Percentiles rank a stretch among this genome's conserved stretches.
These are phyloP conservation scores for Ophiobolus disseminans DNA, from an alignment of 2,329 filamentous ascomycete species.

Conservation along the genomic window DNA sequence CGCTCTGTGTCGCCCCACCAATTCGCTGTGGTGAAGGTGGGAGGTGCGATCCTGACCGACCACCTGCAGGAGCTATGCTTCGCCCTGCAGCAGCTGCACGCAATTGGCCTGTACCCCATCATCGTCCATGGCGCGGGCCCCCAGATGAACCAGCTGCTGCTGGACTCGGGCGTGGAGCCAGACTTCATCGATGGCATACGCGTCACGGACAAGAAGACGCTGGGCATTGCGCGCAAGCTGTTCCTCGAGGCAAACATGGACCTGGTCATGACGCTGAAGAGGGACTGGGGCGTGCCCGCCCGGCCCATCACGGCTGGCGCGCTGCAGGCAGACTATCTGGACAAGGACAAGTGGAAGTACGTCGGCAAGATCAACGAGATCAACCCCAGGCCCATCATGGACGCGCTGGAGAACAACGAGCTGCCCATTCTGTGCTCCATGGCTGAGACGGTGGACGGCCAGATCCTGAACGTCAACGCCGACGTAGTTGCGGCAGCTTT, in stretches of 20 bases:
- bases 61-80: constrained; percentile 90
- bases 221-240: constrained; percentile 87
- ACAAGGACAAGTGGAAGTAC: constrained; percentile 94
- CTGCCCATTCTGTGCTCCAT: constrained; percentile 95
- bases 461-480: constrained; percentile 95
- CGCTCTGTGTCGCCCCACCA: constrained; percentile 95
- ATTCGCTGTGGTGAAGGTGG: constrained; percentile 98
- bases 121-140: constrained; percentile 95
- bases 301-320: constrained; percentile 89
- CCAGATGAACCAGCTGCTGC: constrained; percentile 89
- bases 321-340: constrained; percentile 90
- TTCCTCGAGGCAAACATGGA: constrained; percentile 97
- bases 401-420: constrained; percentile 84
- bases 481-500: constrained; percentile 95
- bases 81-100: constrained; percentile 88
- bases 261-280: constrained; percentile 84
- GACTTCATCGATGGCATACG: constrained; percentile 96
- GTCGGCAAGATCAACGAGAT: constrained; percentile 96
- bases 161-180: constrained; percentile 90
- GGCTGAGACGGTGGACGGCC: constrained; percentile 90
- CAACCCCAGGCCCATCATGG: constrained; percentile 88
- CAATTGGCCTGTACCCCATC: constrained; percentile 92
- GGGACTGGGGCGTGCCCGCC: constrained; percentile 82
- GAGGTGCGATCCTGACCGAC: constrained; percentile 93
- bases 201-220: constrained; percentile 93